Base-by-base conservation (phyloP, 305 asterid species). In the Fraxinus floribunda region DNA sequence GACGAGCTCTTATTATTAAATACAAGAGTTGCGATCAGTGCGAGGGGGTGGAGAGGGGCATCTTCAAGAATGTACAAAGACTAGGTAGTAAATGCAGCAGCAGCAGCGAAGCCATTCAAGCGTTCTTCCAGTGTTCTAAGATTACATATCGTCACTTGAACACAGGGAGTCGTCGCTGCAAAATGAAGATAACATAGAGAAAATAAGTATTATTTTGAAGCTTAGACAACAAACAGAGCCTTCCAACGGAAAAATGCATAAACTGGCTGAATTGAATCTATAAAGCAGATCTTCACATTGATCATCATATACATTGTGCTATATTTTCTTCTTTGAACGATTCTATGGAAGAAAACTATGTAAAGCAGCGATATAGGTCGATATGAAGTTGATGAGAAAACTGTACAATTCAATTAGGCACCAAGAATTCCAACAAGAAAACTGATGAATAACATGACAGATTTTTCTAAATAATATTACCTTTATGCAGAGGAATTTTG, bases 161-260 rank as follows among this genome's bases (percentile, higher is more conserved):
- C 64, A 55, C 22, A 46, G 1, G 24, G 64, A 55, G 64, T n/a
- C 75, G 4, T 74, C 80, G 72, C 93, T 89, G 88, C 86, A 84
- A 86, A 81, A 81, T 20, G 57, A 78, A 85, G 44, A 85, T 36
- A 74, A 79, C 41, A 68, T 5, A 41, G 13, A 20, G 20, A 64
- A 10, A 30, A 30, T 22, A 52, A 55, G 26, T 55, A 62, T 7
- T 9, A 22, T 62, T 9, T 62, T 8, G 32, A 62, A 20, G 32
- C 15, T 62, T 62, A 62, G 71, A 22, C 71, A 62, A 22, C 71
- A 46, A 13, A 46, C 60, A 15, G 60, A 49, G 60, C 60, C 60
- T 49, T 15, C 34, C 34, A 15, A 49, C 18, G 2, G 60, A 46
- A 46, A 41, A 46, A 13, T 46, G 60, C 60, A 49, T 15, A 49